phyloP scores from a whole-genome alignment of 1,284 basidiomycete species.

The Pholiota adiposa region DNA sequence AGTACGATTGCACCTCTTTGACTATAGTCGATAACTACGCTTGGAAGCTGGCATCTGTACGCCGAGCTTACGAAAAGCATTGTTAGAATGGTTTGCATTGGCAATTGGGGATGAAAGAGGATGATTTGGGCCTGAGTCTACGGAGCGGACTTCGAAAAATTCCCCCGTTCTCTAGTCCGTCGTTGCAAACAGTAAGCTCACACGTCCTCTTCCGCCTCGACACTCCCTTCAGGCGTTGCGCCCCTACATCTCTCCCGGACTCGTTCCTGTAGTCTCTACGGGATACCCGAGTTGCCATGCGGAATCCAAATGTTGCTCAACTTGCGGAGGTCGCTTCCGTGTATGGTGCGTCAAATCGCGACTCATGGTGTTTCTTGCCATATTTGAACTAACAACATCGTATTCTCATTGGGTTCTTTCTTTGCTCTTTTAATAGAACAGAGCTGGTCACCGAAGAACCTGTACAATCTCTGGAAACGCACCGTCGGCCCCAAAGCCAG shows the following conservation, averaged over 20 bases:
- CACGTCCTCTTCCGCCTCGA: background rate
- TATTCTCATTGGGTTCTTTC: background rate
- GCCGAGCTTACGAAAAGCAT: no score
- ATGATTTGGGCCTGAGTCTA: background rate
- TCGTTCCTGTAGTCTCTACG: background rate
- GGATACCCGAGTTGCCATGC: conserved; percentile 8
- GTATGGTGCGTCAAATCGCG: conserved; percentile 18
- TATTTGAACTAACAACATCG: background rate
- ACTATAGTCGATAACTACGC: no score
- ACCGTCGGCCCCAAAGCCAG: conserved; percentile 52
- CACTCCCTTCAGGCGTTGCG: background rate
- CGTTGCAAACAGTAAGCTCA: background rate
- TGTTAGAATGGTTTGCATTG: no score
- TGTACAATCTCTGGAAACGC: conserved; percentile 80
- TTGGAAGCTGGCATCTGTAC: no score
- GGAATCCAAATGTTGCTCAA: conserved; percentile 22
- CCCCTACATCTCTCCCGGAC: background rate
- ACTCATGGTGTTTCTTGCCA: background rate
- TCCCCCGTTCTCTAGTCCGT: background rate
- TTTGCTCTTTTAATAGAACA: conserved; percentile 33
- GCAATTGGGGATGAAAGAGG: background rate
- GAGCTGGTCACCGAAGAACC: conserved; percentile 83
- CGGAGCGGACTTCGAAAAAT: conserved; percentile 4
- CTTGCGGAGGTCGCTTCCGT: conserved; percentile 21
- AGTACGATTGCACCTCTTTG: no score